These are phyloP conservation scores for Plasmopara muralis DNA, from an alignment of 352 stramenopile genomes.

Conservation along the genomic window DNA sequence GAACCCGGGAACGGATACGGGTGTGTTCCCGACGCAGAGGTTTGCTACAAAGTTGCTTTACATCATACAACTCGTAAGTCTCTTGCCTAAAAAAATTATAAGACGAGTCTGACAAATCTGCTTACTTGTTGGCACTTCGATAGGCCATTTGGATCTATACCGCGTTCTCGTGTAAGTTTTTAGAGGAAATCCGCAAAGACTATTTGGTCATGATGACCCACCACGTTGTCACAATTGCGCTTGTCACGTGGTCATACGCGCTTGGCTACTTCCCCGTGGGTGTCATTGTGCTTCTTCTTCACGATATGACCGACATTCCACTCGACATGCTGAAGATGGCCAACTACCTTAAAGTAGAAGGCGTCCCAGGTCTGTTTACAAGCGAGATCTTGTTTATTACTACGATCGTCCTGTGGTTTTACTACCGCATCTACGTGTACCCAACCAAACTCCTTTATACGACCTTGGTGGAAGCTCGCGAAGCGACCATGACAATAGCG, in stretches of 20 bases:
- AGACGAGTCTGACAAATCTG: neutral
- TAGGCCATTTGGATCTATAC: slow-evolving; percentile 88
- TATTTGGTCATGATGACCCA: slow-evolving; percentile 89
- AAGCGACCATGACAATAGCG: slow-evolving; percentile 65
- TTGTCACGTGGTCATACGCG: slow-evolving; percentile 80
- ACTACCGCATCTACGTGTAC: slow-evolving; percentile 85
- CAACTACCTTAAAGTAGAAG: slow-evolving; percentile 87
- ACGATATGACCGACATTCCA: slow-evolving; percentile 85
- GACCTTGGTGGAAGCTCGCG: slow-evolving; percentile 62
- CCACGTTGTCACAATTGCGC: slow-evolving; percentile 80
- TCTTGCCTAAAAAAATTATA: neutral
- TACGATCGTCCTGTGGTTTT: slow-evolving; percentile 64
- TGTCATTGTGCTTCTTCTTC: slow-evolving; percentile 76
- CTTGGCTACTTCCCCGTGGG: slow-evolving; percentile 78
- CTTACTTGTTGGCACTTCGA: neutral
- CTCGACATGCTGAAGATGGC: slow-evolving; percentile 86
- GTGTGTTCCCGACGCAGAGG: slow-evolving; percentile 75
- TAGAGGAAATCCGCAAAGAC: slow-evolving; percentile 85
- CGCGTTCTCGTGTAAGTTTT: slow-evolving; percentile 84
- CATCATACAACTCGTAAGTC: slow-evolving; percentile 68
- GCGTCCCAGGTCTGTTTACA: slow-evolving; percentile 53
- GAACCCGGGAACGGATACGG: slow-evolving; percentile 63
- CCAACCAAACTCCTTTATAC: slow-evolving; percentile 76
- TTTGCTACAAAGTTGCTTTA: slow-evolving; percentile 79
- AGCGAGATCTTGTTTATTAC: slow-evolving; percentile 70